phyloP scores from a whole-genome alignment of 176 grass and related monocot species.

The Phoenix roebelenii region DNA sequence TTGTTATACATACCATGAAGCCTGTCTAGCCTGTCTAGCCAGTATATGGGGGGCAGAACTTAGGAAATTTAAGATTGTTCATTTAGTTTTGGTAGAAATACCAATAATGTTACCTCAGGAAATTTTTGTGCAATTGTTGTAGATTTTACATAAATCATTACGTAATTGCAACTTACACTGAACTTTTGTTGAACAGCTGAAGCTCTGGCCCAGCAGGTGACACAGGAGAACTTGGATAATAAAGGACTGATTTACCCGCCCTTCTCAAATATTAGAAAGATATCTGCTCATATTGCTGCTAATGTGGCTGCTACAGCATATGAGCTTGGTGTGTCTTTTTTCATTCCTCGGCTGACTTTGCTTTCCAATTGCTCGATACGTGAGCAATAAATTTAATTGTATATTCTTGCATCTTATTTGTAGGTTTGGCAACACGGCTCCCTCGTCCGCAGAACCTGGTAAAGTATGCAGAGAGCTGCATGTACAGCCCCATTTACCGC shows the following conservation, averaged over 20 bases:
- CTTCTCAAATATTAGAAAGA: slow-evolving; percentile 73
- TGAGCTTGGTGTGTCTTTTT: slow-evolving; percentile 46
- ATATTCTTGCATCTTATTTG: slow-evolving; percentile 5
- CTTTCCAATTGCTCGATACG: neutral
- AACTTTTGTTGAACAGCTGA: slow-evolving; percentile 40
- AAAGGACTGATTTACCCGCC: slow-evolving; percentile 81
- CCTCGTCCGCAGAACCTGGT: slow-evolving; percentile 60
- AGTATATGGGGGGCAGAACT: too few species aligned
- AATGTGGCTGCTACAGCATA: slow-evolving; percentile 67
- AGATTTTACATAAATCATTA: too few species aligned
- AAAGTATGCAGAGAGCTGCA: slow-evolving; percentile 71
- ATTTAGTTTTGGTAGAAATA: too few species aligned
- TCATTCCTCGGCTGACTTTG: neutral
- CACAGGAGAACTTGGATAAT: slow-evolving; percentile 52
- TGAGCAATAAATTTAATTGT: neutral
- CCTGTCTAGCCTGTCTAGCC: too few species aligned
- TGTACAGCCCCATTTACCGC: slow-evolving; percentile 83
- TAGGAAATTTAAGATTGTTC: too few species aligned
- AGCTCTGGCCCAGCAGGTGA: slow-evolving; percentile 59
- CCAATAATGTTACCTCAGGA: too few species aligned
- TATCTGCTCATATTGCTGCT: slow-evolving; percentile 70
- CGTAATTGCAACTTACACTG: too few species aligned
- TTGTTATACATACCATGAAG: too few species aligned
- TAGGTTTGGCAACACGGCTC: slow-evolving; percentile 71
- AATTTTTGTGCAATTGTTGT: too few species aligned